Base-by-base conservation (phyloP, 257 asterid genomes). In the Verbena officinalis region DNA sequence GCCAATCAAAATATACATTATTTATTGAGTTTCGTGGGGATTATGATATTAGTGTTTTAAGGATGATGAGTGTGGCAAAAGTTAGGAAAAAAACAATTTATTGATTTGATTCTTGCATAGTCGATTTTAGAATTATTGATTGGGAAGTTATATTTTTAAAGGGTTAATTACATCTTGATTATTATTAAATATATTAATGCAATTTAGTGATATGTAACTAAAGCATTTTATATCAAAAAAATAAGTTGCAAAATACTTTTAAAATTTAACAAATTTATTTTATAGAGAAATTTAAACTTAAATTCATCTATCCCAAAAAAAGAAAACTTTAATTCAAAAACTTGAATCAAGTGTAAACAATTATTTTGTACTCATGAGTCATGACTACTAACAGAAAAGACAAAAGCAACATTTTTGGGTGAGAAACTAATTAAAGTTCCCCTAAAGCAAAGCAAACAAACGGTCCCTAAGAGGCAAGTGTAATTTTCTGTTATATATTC, bases 21-120 rank as follows among this genome's bases (percentile, higher is more conserved):
- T 46, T 44, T 44, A 3, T 44, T 9, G 51, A 44, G 1, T 44
- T 62, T 62, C 36, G 45, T 48, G 43, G 7, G 7, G 34, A 48
- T 30, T 49, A 20, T 48, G 45, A 59, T 53, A 59, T 12, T 21
- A 38, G 39, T 58, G 5, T 58, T 9, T 19, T 61, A 44, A 44
- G 51, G 51, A 15, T 15, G 55, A 16, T 15, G 55, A 16, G 46
- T 43, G 16, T 30, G 21, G 17, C 30, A 12, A 38, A 5, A 22
- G 40, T 34, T 50, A 22, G 38, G 40, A 64, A 64, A 64, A 9
- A 9, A 12, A 3, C 14, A 42, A 9, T 11, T 42, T 3, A 42
- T 30, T 3, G 3, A 30, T 30, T 30, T 3, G 36, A 30, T 30
- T 30, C n/a, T 30, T 30, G 7, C 36, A 30, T 30, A 30, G n/a